Percentiles rank a stretch among this genome's conserved stretches.
Conservation (phyloP, 1,284 basidiomycete species). For the Wallemia mellicola region DNA sequence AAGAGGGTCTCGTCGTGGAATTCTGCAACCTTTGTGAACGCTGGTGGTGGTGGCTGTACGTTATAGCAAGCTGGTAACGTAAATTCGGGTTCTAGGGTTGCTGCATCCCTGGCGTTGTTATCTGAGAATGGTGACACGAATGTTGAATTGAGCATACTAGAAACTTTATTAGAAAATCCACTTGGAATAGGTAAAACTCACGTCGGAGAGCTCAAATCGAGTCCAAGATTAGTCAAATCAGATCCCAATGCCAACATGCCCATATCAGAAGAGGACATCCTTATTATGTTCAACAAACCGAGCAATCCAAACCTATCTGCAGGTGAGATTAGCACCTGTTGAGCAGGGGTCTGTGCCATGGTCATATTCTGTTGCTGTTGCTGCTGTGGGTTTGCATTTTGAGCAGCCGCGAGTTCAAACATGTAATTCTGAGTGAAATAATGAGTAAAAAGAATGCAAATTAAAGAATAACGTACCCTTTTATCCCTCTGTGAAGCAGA, state of each 20-base stretch:
- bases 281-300: constrained; percentile 66
- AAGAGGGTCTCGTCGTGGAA: constrained; percentile 95
- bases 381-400: constrained; percentile 9
- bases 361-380: constrained; percentile 14
- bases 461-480: constrained; percentile 22
- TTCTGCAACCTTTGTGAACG: constrained; percentile 52
- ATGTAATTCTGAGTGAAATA: constrained; percentile 21
- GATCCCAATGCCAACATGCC: constrained; percentile 64
- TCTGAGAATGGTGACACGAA: constrained; percentile 95
- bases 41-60: constrained; percentile 66
- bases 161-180: constrained; percentile 4
- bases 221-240: constrained; percentile 68
- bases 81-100: constrained; percentile 53
- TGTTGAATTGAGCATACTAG: constrained; percentile 56
- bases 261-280: constrained; percentile 62
- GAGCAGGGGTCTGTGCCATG: constrained; percentile 59
- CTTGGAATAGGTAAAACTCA: constrained; percentile 19
- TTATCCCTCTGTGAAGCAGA: constrained; percentile 30
- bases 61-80: constrained; percentile 78
- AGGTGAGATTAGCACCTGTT: constrained; percentile 74
- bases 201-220: constrained; percentile 64
- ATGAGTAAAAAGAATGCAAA: constrained; percentile 7
- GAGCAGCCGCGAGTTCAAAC: constrained; percentile 17
- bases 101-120: constrained; percentile 44
- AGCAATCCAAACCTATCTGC: constrained; percentile 86